Evolutionary conservation across 23 red algal genomes (phyloP).

Genomic region (Chondrus crispus): DNA sequence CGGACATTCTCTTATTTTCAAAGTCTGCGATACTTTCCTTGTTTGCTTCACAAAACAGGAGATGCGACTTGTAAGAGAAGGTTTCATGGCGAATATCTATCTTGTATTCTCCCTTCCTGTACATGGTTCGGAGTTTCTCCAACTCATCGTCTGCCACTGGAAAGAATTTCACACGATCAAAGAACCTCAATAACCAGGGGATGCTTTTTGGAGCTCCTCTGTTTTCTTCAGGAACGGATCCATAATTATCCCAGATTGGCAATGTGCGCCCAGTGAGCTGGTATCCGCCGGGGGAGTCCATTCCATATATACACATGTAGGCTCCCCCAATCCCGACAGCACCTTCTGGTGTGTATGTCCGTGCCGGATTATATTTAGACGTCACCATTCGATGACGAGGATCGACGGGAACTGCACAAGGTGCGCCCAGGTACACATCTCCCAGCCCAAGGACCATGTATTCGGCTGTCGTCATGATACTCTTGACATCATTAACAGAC

Average conservation of each 20-base stretch:
- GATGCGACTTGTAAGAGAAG: slow-evolving; percentile 48
- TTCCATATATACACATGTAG: slow-evolving; percentile 78
- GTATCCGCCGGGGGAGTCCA: slow-evolving; percentile 73
- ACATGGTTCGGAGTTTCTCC: slow-evolving; percentile 27
- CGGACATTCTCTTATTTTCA: background rate
- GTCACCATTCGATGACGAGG: slow-evolving; percentile 61
- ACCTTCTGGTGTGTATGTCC: slow-evolving; percentile 68
- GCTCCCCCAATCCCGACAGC: slow-evolving; percentile 74
- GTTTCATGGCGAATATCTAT: slow-evolving; percentile 56
- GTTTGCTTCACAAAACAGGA: slow-evolving; percentile 17
- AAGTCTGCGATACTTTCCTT: slow-evolving; percentile 35
- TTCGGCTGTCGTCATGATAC: slow-evolving; percentile 38
- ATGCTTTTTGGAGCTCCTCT: slow-evolving; percentile 42
- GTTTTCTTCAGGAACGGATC: slow-evolving; percentile 33
- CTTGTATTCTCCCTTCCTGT: slow-evolving; percentile 42
- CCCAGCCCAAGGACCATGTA: slow-evolving; percentile 83
- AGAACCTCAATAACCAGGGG: slow-evolving; percentile 70
- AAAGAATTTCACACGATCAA: slow-evolving; percentile 60
- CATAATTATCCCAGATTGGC: slow-evolving; percentile 80
- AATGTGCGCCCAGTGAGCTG: slow-evolving; percentile 71
- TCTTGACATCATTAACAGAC: slow-evolving; percentile 21
- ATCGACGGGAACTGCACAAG: slow-evolving; percentile 70
- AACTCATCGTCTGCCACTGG: slow-evolving; percentile 60
- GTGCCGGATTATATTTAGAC: slow-evolving; percentile 72
- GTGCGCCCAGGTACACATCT: slow-evolving; percentile 71